Evolutionary conservation across 495 filamentous ascomycete species (phyloP).

Genomic region (Neurospora hispaniola): DNA sequence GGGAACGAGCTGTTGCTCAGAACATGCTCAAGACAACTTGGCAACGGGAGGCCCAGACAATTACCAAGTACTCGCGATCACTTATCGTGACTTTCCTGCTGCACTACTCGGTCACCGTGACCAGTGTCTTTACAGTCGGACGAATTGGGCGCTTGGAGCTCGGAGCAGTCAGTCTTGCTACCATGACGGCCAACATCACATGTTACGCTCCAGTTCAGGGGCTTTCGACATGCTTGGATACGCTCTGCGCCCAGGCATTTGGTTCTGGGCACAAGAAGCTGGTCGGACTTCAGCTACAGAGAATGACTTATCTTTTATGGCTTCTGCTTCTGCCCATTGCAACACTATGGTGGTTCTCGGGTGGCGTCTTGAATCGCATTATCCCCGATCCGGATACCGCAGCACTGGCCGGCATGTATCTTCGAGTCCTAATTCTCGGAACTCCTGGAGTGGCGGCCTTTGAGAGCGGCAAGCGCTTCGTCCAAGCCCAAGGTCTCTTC

Average conservation of each 20-base stretch:
- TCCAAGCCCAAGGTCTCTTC: slow-evolving; percentile 65
- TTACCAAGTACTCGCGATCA: slow-evolving; percentile 43
- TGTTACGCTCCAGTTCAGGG: slow-evolving; percentile 64
- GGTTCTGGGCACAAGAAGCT: slow-evolving; percentile 56
- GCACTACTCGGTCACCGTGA: slow-evolving; percentile 61
- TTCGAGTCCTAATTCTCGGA: slow-evolving; percentile 52
- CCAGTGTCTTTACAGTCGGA: slow-evolving; percentile 58
- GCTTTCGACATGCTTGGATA: slow-evolving; percentile 59
- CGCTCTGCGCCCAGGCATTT: slow-evolving; percentile 65
- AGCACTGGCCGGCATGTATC: slow-evolving; percentile 52
- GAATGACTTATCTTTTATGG: slow-evolving; percentile 59
- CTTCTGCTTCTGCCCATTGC: slow-evolving; percentile 52
- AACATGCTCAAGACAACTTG: slow-evolving; percentile 74
- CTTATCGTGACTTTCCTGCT: slow-evolving; percentile 61
- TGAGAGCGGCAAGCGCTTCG: slow-evolving; percentile 59
- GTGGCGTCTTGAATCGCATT: slow-evolving; percentile 43
- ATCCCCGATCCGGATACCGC: slow-evolving; percentile 55
- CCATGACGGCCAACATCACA: slow-evolving; percentile 65
- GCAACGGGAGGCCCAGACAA: slow-evolving; percentile 65
- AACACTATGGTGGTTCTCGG: slow-evolving; percentile 47
- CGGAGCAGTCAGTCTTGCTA: slow-evolving; percentile 52
- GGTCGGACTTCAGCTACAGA: slow-evolving; percentile 60
- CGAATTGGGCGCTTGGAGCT: slow-evolving; percentile 52
- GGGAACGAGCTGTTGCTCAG: slow-evolving; percentile 66
- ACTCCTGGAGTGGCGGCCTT: slow-evolving; percentile 60